Evolutionary conservation across 116 monocot genomes (phyloP), one percentile per base, ranked within the genome.

Genomic region (Cymodocea nodosa): DNA sequence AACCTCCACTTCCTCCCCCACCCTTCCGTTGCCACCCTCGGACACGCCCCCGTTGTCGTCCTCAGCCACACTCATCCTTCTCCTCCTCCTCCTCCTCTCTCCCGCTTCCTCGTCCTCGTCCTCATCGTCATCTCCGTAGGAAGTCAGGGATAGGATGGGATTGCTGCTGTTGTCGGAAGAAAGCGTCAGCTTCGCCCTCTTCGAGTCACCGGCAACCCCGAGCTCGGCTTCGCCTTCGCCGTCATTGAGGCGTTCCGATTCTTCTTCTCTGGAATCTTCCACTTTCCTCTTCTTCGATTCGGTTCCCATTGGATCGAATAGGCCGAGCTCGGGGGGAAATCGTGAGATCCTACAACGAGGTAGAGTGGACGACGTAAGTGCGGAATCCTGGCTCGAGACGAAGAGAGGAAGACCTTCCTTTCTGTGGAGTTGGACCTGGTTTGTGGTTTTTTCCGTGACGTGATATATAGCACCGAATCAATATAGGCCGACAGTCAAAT

Each of bases 91-190:
- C 63, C 4, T 6, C 13, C 9, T n/a, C 1, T 40, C 69, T 23
- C 19, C 52, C 10, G 35, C 44, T 4, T 35, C 53, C 35, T 14
- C 48, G 10, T 63, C 51, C 23, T 36, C 65, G 23, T 87, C 80
- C 11, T 76, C 82, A 15, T 82, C 93, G 39, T 93, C 85, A 61
- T 85, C 88, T 23, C 66, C 77, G 73, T 93, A 85, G 56, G 81
- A 76, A n/a, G 80, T 79, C 49, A 93, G 74, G 10, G 73, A 74
- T 34, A 85, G 76, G 23, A 82, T 77, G n/a, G 88, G 76, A 35
- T 77, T 70, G 23, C 59, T 67, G 35, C 60, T 18, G 30, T 49
- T 55, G 11, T 4, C 55, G 25, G 63, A 48, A 35, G 79, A 68
- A 56, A 66, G 24, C 12, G 56, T 64, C 20, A 65, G 63, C 24